phyloP scores from a whole-genome alignment of 345 rosid species.

The Eucalyptus curtisii region DNA sequence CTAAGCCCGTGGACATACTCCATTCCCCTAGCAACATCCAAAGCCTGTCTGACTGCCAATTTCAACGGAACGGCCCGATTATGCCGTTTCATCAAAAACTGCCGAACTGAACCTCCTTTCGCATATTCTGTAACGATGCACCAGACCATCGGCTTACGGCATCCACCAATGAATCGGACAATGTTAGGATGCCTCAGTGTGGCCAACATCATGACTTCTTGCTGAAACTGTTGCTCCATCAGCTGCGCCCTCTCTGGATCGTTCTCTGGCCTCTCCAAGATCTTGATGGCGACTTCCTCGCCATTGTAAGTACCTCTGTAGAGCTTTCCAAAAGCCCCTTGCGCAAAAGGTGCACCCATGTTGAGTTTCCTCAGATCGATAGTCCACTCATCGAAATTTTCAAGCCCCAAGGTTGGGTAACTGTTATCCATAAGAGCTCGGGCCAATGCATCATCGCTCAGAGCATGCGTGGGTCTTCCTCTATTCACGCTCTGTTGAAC shows the following conservation, averaged over 20 bases:
- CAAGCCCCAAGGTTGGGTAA: conserved; percentile 19
- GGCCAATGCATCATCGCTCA: conserved; percentile 27
- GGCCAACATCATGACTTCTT: conserved; percentile 34
- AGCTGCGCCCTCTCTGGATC: conserved; percentile 17
- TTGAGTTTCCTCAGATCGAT: conserved; percentile 23
- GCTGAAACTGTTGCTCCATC: conserved; percentile 37
- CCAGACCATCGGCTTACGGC: conserved; percentile 32
- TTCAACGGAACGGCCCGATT: conserved; percentile 20
- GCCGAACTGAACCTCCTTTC: conserved; percentile 29
- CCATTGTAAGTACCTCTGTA: conserved; percentile 35
- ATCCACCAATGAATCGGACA: conserved; percentile 30
- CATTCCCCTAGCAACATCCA: conserved; percentile 40
- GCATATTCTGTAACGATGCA: conserved; percentile 42
- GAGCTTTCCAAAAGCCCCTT: conserved; percentile 36
- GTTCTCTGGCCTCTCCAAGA: conserved; percentile 33
- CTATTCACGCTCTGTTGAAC: conserved; percentile 15
- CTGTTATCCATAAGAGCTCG: conserved; percentile 23
- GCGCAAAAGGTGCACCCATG: conserved; percentile 33
- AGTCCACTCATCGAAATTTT: conserved; percentile 26
- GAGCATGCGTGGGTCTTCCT: conserved; percentile 18
- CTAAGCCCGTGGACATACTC: conserved; percentile 25
- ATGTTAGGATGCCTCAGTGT: conserved; percentile 26
- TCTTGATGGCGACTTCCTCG: conserved; percentile 35
- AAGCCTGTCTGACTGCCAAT: conserved; percentile 30
- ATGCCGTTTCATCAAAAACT: conserved; percentile 19